phyloP scores from a whole-genome alignment of 2,329 filamentous ascomycete species.

The Colletotrichum costaricense region DNA sequence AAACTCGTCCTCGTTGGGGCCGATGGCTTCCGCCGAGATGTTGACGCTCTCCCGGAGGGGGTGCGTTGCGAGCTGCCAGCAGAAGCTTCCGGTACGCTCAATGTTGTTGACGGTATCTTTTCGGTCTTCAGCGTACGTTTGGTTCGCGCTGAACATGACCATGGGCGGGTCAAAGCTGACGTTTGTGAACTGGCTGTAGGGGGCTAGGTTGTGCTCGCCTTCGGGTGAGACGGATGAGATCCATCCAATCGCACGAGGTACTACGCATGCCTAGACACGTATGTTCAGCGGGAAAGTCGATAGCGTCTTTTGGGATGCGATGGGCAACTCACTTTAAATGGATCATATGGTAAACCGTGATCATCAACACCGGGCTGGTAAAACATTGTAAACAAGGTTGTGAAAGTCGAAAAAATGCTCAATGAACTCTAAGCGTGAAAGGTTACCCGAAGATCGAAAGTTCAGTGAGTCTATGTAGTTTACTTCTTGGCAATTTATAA shows the following conservation, averaged over 20 bases:
- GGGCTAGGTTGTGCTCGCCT: conserved; percentile 9
- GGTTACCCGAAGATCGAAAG: not conserved
- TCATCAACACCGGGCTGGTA: conserved; percentile 10
- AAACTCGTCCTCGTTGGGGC: conserved; percentile 15
- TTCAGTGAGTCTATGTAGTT: not conserved
- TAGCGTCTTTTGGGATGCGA: not conserved
- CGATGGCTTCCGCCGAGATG: conserved; percentile 1
- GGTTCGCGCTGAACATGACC: conserved; percentile 21
- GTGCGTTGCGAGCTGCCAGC: conserved; percentile 19
- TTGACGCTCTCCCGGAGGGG: conserved; percentile 11
- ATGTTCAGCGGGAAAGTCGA: not conserved
- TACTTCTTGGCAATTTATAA: not conserved
- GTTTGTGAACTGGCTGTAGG: conserved; percentile 19
- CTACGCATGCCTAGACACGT: not conserved
- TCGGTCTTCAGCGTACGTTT: not conserved
- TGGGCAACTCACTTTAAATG: conserved; percentile 5
- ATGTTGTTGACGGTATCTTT: conserved; percentile 23
- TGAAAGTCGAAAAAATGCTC: not conserved
- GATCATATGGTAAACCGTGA: conserved; percentile 9
- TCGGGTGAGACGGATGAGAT: conserved; percentile 8
- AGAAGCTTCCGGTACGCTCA: conserved; percentile 9
- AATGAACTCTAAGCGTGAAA: not conserved
- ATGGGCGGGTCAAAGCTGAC: conserved; percentile 19
- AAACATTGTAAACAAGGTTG: not conserved
- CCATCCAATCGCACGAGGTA: conserved; percentile 19